These are phyloP conservation scores for Recurvomyces mirabilis DNA, from an alignment of 495 filamentous ascomycete genomes.

Conservation along the genomic window DNA sequence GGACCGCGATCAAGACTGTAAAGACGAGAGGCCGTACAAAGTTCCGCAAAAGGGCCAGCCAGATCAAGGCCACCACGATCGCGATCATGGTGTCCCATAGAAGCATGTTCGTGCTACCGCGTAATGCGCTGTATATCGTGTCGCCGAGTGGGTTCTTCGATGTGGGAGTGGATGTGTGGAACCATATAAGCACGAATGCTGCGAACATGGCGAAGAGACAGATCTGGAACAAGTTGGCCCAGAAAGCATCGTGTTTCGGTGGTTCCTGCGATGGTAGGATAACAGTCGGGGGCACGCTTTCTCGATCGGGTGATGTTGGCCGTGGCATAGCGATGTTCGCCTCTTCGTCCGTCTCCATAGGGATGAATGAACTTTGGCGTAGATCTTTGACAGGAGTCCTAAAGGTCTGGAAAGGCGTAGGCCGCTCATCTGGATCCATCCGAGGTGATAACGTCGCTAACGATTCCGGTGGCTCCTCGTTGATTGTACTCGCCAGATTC, in stretches of 20 bases:
- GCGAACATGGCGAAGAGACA: slow-evolving; percentile 70
- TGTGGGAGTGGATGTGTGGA: slow-evolving; percentile 66
- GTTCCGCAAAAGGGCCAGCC: slow-evolving; percentile 77
- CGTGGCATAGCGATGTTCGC: slow-evolving; percentile 28
- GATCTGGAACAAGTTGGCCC: slow-evolving; percentile 84
- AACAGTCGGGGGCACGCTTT: slow-evolving; percentile 40
- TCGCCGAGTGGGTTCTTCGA: slow-evolving; percentile 63
- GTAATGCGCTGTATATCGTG: slow-evolving; percentile 84
- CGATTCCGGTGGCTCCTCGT: slow-evolving; percentile 44
- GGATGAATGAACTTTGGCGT: slow-evolving; percentile 32
- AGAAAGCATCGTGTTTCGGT: slow-evolving; percentile 73
- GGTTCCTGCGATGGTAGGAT: slow-evolving; percentile 37
- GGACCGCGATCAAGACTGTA: slow-evolving; percentile 69
- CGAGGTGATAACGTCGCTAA: slow-evolving; percentile 36
- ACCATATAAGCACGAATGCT: slow-evolving; percentile 73
- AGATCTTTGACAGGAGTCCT: slow-evolving; percentile 32
- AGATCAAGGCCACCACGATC: slow-evolving; percentile 72
- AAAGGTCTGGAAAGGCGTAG: slow-evolving; percentile 84
- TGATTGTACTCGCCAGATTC: slow-evolving; percentile 60
- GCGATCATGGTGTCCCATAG: slow-evolving; percentile 86
- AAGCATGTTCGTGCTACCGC: slow-evolving; percentile 76
- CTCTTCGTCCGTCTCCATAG: slow-evolving; percentile 39
- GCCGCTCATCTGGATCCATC: slow-evolving; percentile 50
- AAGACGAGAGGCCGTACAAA: slow-evolving; percentile 74
- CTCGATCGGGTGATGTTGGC: slow-evolving; percentile 35